These are phyloP conservation scores for Emericellopsis atlantica DNA, from an alignment of 2,329 filamentous ascomycete genomes.

Conservation along the genomic window DNA sequence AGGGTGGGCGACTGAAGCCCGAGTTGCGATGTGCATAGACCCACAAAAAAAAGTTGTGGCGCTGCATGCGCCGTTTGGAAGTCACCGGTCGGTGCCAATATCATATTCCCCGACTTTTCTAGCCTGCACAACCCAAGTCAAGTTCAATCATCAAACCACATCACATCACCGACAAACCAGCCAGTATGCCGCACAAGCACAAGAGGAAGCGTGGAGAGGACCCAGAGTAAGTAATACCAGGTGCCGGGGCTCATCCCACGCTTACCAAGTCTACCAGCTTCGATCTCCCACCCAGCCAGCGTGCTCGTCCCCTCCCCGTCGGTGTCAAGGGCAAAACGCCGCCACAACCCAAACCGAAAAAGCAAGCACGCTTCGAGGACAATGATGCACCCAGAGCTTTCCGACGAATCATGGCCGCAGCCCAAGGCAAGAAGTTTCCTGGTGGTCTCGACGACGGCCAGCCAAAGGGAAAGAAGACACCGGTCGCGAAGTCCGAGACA, in stretches of 20 bases:
- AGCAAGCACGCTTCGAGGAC: slow-evolving; percentile 28
- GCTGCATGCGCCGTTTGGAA: too few relatives aligned
- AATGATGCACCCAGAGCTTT: slow-evolving; percentile 88
- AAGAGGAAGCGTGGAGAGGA: slow-evolving; percentile 49
- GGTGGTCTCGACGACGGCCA: slow-evolving; percentile 62
- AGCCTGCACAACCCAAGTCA: too few relatives aligned
- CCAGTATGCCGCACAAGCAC: slow-evolving; percentile 75
- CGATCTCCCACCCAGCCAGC: slow-evolving; percentile 34
- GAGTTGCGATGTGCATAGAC: too few relatives aligned
- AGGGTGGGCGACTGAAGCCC: too few relatives aligned
- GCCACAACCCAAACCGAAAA: slow-evolving; percentile 15
- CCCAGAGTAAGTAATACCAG: slow-evolving; percentile 29
- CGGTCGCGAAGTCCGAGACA: slow-evolving; percentile 6
- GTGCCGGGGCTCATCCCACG: not conserved
- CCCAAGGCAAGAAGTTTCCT: slow-evolving; percentile 43
- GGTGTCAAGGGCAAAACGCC: slow-evolving; percentile 7
- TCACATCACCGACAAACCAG: too few relatives aligned
- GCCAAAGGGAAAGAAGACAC: slow-evolving; percentile 8
- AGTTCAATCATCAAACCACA: too few relatives aligned
- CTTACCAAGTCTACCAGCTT: slow-evolving; percentile 20
- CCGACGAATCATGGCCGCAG: slow-evolving; percentile 67
- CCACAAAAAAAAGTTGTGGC: too few relatives aligned
- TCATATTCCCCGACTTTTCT: too few relatives aligned
- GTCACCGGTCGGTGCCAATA: too few relatives aligned
- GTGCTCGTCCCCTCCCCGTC: slow-evolving; percentile 37